A percentile compares a stretch with the other conserved stretches of the same genome.
Conservation (phyloP, 2,329 filamentous ascomycete genomes). For the Fusarium sp. region DNA sequence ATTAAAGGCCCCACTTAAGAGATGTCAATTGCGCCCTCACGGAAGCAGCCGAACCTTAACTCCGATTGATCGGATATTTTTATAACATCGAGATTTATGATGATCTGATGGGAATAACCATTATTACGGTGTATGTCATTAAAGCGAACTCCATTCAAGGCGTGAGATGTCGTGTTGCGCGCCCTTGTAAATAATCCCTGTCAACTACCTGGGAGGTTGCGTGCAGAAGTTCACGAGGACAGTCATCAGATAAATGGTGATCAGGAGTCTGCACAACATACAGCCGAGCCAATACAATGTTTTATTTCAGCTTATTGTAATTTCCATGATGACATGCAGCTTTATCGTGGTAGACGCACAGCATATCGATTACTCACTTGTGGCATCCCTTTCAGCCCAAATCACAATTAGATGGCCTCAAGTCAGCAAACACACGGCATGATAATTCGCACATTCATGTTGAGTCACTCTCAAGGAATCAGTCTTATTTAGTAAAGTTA, state of each 20-base stretch:
- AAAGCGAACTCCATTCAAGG: neutral
- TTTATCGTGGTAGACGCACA: neutral
- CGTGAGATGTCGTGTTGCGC: neutral
- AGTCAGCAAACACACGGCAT: neutral
- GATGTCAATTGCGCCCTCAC: neutral
- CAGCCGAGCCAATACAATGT: neutral
- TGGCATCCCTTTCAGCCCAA: neutral
- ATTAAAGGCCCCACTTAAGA: neutral
- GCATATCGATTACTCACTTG: neutral
- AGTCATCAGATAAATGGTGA: neutral
- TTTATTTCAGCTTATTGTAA: neutral
- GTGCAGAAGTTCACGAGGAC: neutral
- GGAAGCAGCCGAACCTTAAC: neutral
- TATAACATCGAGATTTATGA: neutral
- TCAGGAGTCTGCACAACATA: neutral
- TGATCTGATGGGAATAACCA: neutral
- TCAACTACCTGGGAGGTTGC: neutral
- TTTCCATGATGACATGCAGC: neutral
- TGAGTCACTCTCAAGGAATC: neutral
- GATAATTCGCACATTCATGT: neutral
- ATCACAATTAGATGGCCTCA: neutral
- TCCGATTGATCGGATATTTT: neutral
- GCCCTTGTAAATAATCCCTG: neutral
- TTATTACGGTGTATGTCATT: neutral
- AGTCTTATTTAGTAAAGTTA: neutral